Evolutionary conservation across 306 rosid genomes (phyloP).

Genomic region (Pachyrhizus erosus): DNA sequence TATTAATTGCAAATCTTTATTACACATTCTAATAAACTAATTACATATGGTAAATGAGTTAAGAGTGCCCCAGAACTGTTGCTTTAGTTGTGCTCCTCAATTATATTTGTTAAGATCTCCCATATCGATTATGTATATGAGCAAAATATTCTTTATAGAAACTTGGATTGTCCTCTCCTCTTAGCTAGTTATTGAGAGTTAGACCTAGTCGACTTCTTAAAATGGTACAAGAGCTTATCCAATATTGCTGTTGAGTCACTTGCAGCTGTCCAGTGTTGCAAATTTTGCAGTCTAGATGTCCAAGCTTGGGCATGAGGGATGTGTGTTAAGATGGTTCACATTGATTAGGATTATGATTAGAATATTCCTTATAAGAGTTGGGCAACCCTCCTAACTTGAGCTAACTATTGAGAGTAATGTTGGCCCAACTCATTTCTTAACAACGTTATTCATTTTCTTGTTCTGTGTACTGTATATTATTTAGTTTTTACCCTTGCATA

Average conservation of each 20-base stretch:
- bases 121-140: too few relatives aligned
- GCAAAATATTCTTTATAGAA: too few relatives aligned
- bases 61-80: neutral
- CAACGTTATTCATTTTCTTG: too few relatives aligned
- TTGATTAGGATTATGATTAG: neutral
- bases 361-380: too few relatives aligned
- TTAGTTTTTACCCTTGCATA: neutral
- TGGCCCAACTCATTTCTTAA: too few relatives aligned
- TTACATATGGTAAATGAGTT: neutral
- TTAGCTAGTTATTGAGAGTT: too few relatives aligned
- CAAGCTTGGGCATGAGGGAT: neutral
- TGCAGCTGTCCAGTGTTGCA: too few relatives aligned
- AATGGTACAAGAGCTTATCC: neutral
- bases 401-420: too few relatives aligned
- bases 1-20: neutral
- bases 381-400: too few relatives aligned
- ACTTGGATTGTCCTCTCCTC: too few relatives aligned
- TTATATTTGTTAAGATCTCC: too few relatives aligned
- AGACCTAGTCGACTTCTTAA: too few relatives aligned
- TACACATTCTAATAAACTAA: neutral
- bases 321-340: neutral
- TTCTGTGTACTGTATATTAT: neutral
- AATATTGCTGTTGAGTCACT: neutral
- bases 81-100: neutral
- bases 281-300: neutral